Conservation (phyloP, 768 basidiomycete genomes). For the Guyanaporus albipodus region DNA sequence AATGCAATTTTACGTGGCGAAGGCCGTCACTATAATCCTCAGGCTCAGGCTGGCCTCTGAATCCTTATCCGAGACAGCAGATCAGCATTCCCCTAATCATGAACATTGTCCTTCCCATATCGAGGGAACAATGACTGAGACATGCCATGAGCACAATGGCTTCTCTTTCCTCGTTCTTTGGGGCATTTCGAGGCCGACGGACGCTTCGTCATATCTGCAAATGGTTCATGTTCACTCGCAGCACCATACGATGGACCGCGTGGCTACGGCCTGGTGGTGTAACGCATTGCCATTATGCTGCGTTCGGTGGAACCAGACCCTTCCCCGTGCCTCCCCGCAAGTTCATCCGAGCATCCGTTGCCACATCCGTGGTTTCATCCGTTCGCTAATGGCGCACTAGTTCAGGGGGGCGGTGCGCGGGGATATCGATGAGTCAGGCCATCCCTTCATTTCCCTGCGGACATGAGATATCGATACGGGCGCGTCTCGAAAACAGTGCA, state of each 20-base stretch:
- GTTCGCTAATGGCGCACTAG: slow-evolving; percentile 3
- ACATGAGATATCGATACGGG: slow-evolving; percentile 18
- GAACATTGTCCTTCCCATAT: slow-evolving; percentile 32
- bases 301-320: slow-evolving; percentile 8
- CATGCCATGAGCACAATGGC: slow-evolving; percentile 2
- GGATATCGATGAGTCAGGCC: slow-evolving; percentile 13
- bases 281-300: slow-evolving; percentile 8
- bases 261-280: slow-evolving; percentile 11
- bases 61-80: slow-evolving; percentile 23
- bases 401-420: slow-evolving; percentile 14
- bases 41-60: slow-evolving; percentile 3
- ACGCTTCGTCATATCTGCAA: slow-evolving; percentile 17
- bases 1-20: slow-evolving; percentile 24
- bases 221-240: slow-evolving; percentile 15
- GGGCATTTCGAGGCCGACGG: slow-evolving; percentile 7
- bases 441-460: slow-evolving; percentile 18
- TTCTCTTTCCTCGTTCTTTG: slow-evolving; percentile 7
- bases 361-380: slow-evolving; percentile 23
- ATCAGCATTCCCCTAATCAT: slow-evolving; percentile 15
- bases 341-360: slow-evolving; percentile 15
- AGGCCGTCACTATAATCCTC: no score
- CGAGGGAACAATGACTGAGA: slow-evolving; percentile 30
- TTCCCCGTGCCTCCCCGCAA: slow-evolving; percentile 9
- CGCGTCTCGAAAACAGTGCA: slow-evolving; percentile 12
- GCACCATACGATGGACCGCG: slow-evolving; percentile 13